phyloP scores from a whole-genome alignment of 2,329 filamentous ascomycete species.

The Ophiostoma ips region DNA sequence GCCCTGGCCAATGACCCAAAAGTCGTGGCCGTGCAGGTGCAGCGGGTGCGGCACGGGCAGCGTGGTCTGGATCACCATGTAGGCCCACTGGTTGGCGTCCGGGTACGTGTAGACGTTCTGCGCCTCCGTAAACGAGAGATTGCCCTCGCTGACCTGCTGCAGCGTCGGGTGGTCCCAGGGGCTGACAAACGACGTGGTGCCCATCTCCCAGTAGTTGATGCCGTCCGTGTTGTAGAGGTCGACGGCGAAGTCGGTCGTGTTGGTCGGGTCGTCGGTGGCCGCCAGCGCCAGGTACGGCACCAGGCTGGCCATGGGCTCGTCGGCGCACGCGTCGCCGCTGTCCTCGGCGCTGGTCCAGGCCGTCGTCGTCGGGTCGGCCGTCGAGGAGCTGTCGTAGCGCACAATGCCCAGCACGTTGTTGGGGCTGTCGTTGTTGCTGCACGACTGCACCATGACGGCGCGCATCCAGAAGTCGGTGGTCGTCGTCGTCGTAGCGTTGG shows the following conservation, averaged over 20 bases:
- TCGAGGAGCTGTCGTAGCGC: slow-evolving; percentile 9
- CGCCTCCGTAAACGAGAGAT: slow-evolving; percentile 7
- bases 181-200: slow-evolving; percentile 13
- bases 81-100: slow-evolving; percentile 10
- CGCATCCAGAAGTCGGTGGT: slow-evolving; percentile 7
- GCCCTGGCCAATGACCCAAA: slow-evolving; percentile 22
- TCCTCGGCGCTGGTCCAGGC: neutral
- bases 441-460: slow-evolving; percentile 7
- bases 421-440: slow-evolving; percentile 6
- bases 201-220: slow-evolving; percentile 17
- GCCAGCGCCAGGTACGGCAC: slow-evolving; percentile 16
- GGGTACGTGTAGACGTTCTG: slow-evolving; percentile 9
- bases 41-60: slow-evolving; percentile 22
- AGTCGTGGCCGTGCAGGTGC: slow-evolving; percentile 32
- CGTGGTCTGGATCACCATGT: slow-evolving; percentile 10
- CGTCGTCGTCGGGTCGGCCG: slow-evolving; percentile 6
- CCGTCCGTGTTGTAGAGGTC: slow-evolving; percentile 1
- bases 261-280: slow-evolving; percentile 5
- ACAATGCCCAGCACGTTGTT: slow-evolving; percentile 10
- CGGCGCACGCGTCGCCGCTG: slow-evolving; percentile 13
- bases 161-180: slow-evolving; percentile 16
- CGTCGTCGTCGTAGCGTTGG: slow-evolving; percentile 6
- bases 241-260: slow-evolving; percentile 6
- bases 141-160: slow-evolving; percentile 9
- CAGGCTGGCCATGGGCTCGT: slow-evolving; percentile 16